Evolutionary conservation across 2,329 filamentous ascomycete genomes (phyloP), one percentile per base, ranked within the genome.

Genomic region (Aspergillus alliaceus): DNA sequence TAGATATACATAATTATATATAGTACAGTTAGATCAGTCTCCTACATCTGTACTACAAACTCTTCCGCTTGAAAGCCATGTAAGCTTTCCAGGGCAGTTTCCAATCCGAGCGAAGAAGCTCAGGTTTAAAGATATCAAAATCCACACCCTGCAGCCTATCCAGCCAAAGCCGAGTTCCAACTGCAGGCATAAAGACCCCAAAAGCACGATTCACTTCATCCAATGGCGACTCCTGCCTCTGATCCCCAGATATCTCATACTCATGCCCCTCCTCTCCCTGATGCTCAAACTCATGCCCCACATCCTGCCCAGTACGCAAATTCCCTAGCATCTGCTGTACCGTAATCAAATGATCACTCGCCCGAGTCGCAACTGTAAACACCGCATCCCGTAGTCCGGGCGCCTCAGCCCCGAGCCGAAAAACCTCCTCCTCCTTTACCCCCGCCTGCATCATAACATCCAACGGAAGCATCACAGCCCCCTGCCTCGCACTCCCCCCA

Each of bases 291-390:
- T 90, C 91, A 71, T 97, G 93, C 0, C 89, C 91, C 0, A 90
- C 85, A 49, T 86, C 87, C 64, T 89, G 77, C 1, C 92, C 91
- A 4, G 86, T 86, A 53, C 85, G 85, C 20, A 96, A 77, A 66
- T 90, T 91, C 68, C 86, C 88, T 59, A 98, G 75, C 92, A 99
- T 96, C 72, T 96, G 91, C 58, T 92, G 82, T 2, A 90, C 93
- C 0, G 93, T 98, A 64, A 97, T 96, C 32, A 99, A 80, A 75
- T 99, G 95, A 72, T 99, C 95, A 69, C 96, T 96, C 6, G 95
- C 95, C 35, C 93, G 85, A 0, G 95, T 99, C 0, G 95, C 95
- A 14, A 99, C 91, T 4, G 86, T 84, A 75, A 98, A 99, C 1
- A 98, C 86, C 3, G 93, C 93, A 73, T 99, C 93, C 59, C 90